phyloP scores from a whole-genome alignment of 345 rosid species.

The Brassica nigra region DNA sequence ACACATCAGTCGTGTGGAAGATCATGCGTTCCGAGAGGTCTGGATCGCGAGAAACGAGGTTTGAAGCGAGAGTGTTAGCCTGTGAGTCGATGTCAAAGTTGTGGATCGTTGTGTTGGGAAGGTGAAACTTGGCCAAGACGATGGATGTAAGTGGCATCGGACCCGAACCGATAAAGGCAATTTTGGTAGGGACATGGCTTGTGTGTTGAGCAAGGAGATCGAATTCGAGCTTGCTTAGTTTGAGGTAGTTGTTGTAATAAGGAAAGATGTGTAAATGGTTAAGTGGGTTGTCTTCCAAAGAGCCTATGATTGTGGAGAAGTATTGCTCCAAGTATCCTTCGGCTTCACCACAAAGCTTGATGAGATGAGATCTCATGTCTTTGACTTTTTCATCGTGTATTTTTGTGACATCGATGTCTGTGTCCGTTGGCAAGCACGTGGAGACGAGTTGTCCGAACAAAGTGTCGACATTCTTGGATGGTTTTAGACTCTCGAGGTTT shows the following conservation, averaged over 20 bases:
- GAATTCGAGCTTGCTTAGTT: conserved; percentile 78
- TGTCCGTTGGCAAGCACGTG: conserved; percentile 79
- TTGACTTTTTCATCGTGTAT: conserved; percentile 55
- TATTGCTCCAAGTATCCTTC: conserved; percentile 72
- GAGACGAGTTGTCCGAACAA: conserved; percentile 81
- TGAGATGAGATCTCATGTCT: conserved; percentile 73
- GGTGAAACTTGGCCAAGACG: conserved; percentile 73
- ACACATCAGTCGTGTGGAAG: conserved; percentile 65
- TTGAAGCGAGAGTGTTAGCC: conserved; percentile 63
- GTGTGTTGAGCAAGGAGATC: conserved; percentile 53
- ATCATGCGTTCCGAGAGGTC: conserved; percentile 64
- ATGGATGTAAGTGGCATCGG: conserved; percentile 90
- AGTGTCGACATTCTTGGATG: conserved; percentile 84
- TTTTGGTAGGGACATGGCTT: conserved; percentile 43
- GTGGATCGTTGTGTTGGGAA: conserved; percentile 58
- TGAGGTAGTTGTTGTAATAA: conserved; percentile 76
- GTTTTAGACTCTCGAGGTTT: conserved; percentile 69
- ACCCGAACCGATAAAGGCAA: conserved; percentile 91
- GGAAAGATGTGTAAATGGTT: conserved; percentile 71
- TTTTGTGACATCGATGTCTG: conserved; percentile 63
- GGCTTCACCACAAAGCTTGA: conserved; percentile 75
- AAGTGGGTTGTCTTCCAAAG: conserved; percentile 70
- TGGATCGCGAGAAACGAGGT: conserved; percentile 54
- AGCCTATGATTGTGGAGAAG: conserved; percentile 64
- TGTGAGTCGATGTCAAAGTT: conserved; percentile 75